Evolutionary conservation across 225 moss, liverwort and hornwort species (phyloP).

Genomic region (Polytrichum formosum): DNA sequence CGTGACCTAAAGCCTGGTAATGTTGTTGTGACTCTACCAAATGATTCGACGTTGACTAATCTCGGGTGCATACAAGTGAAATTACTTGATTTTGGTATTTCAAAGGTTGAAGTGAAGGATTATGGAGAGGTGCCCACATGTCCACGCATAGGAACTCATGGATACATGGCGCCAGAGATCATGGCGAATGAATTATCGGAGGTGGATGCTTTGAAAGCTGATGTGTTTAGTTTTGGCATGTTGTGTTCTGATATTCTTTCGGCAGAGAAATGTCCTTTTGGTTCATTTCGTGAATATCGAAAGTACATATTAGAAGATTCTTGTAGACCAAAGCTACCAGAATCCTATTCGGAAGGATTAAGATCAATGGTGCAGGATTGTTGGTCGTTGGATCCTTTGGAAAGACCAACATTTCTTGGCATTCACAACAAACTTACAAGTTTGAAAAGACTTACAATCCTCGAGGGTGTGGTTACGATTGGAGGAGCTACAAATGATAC

Average conservation of each 20-base stretch:
- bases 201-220: constrained; percentile 18
- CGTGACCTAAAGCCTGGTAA: constrained; percentile 32
- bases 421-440: constrained; percentile 8
- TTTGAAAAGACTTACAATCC: too few relatives aligned
- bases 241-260: constrained; percentile 26
- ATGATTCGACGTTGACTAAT: too few relatives aligned
- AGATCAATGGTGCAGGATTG: constrained; percentile 25
- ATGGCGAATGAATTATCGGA: too few relatives aligned
- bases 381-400: constrained; percentile 23
- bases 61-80: constrained; percentile 11
- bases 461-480: not conserved
- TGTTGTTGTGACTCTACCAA: constrained; percentile 12
- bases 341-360: constrained; percentile 15
- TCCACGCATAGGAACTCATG: not conserved
- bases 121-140: not conserved
- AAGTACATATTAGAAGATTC: constrained; percentile 11
- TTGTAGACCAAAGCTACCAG: constrained; percentile 25
- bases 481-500: not conserved
- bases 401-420: constrained; percentile 24
- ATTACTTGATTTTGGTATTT: constrained; percentile 33
- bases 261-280: constrained; percentile 18
- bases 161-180: constrained; percentile 31
- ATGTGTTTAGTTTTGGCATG: constrained; percentile 43
- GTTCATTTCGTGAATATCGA: constrained; percentile 1
- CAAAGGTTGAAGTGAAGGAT: constrained; percentile 17